Evolutionary conservation across 2,329 filamentous ascomycete genomes (phyloP), one percentile per base, ranked within the genome.

Genomic region (Sporothrix phasma): DNA sequence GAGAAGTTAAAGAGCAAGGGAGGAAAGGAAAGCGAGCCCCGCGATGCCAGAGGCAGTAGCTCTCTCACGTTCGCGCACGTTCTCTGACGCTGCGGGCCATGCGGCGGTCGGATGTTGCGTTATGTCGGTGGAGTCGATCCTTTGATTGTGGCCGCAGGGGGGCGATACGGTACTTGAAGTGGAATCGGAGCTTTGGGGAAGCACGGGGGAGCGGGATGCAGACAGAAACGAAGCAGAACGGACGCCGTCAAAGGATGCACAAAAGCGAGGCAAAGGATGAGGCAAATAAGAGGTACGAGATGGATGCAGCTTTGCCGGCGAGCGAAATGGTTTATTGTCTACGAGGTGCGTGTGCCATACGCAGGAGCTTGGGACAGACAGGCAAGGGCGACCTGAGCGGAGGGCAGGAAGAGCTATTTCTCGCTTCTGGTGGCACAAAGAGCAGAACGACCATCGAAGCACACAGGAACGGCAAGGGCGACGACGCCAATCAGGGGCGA

Each of bases 61-160:
- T 54, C 49, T 54, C 24, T 31, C 39, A 22, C 34, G 54, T 37
- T 43, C 31, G 39, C 22, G n/a, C 54, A 11, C 34, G 13, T 11
- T 4, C 34, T 37, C 34, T 37, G 8, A n/a, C 26, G 17, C 56
- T 60, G 56, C 39, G 56, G 22, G 26, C 26, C n/a, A 19, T 31
- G 56, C 56, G 41, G 56, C 56, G 56, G 54, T 58, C 54, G 54
- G 54, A 58, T 26, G n/a, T 58, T 41, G 22, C 24, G 34, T 19
- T 11, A 6, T 26, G n/a, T n/a, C n/a, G 56, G 58, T 61, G 58
- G 58, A 61, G 58, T n/a, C 58, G 26, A 34, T 59, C 39, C 37
- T 59, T 59, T 39, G 39, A 59, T 43, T 41, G 26, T 17, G 53
- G 53, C 53, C 54, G 13, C 54, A 26, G 54, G 54, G 56, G 37